phyloP scores from a whole-genome alignment of 176 grass and related monocot genomes.

The Areca catechu region DNA sequence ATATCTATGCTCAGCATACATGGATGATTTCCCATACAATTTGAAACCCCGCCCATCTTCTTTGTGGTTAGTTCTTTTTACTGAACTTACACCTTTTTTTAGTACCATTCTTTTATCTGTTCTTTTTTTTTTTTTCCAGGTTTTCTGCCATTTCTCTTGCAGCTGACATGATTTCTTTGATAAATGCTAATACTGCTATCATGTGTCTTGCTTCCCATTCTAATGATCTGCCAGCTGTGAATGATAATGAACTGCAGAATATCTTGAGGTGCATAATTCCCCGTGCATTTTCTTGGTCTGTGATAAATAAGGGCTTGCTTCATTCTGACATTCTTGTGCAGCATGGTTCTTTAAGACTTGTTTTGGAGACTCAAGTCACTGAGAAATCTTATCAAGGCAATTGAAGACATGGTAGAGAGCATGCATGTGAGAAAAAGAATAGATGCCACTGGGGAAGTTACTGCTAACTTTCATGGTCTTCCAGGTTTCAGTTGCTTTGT shows the following conservation, averaged over 20 bases:
- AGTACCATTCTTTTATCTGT: constrained; percentile 5
- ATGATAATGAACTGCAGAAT: constrained; percentile 45
- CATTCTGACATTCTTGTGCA: constrained; percentile 84
- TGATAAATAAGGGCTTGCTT: constrained; percentile 83
- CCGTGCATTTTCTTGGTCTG: constrained; percentile 43
- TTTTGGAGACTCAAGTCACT: constrained; percentile 73
- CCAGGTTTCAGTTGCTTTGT: constrained; percentile 38
- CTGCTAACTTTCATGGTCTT: constrained; percentile 18
- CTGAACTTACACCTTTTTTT: constrained; percentile 8
- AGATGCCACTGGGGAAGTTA: constrained; percentile 19
- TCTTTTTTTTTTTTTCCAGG: constrained; percentile 44
- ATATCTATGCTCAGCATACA: constrained; percentile 70
- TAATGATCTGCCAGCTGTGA: constrained; percentile 30
- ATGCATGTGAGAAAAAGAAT: constrained; percentile 10
- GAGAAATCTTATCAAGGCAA: constrained; percentile 32
- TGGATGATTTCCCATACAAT: constrained; percentile 72
- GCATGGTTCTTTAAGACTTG: constrained; percentile 64
- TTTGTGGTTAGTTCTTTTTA: constrained; percentile 64
- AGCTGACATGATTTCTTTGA: constrained; percentile 60
- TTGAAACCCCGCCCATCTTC: constrained; percentile 46
- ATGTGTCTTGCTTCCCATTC: constrained; percentile 33
- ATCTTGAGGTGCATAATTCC: constrained; percentile 74
- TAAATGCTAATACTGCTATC: constrained; percentile 37
- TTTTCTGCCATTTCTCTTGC: constrained; percentile 71
- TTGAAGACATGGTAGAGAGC: constrained; percentile 31